A percentile compares a stretch with the other conserved stretches of the same genome.
phyloP scores from a whole-genome alignment of 495 filamentous ascomycete genomes.

The Aspergillus mulundensis region DNA sequence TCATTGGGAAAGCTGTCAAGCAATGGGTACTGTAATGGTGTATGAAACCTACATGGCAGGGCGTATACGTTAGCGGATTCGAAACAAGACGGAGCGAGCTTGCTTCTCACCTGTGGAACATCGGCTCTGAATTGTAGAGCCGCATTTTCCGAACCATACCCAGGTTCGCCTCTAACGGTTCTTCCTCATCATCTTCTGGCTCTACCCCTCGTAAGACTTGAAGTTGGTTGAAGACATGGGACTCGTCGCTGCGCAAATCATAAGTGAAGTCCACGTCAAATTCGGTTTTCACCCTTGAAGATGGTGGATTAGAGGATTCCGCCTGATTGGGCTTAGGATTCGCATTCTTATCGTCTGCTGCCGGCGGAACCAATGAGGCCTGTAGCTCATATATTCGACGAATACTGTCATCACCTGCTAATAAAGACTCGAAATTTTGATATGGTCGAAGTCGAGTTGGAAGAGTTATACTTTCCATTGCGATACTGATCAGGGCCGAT shows the following conservation, averaged over 20 bases:
- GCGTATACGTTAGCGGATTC: slow-evolving; percentile 3
- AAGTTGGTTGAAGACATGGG: slow-evolving; percentile 62
- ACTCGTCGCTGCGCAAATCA: slow-evolving; percentile 33
- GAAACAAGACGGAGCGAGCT: background rate
- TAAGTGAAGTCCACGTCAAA: slow-evolving; percentile 60
- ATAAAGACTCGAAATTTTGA: slow-evolving; percentile 60
- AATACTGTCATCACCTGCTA: slow-evolving; percentile 70
- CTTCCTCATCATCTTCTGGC: slow-evolving; percentile 32
- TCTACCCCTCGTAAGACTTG: slow-evolving; percentile 42
- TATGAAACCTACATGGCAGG: slow-evolving; percentile 47
- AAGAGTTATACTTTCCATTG: slow-evolving; percentile 75
- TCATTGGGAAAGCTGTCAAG: slow-evolving; percentile 75
- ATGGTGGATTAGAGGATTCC: too few relatives aligned
- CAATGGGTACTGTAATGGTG: slow-evolving; percentile 64
- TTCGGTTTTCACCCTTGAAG: slow-evolving; percentile 25
- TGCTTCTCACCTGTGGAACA: slow-evolving; percentile 56
- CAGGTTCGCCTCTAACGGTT: slow-evolving; percentile 24
- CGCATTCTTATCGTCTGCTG: slow-evolving; percentile 11
- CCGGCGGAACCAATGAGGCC: slow-evolving; percentile 40
- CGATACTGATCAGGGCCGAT: slow-evolving; percentile 70
- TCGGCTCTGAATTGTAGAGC: slow-evolving; percentile 40
- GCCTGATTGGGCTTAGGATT: too few relatives aligned
- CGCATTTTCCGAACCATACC: slow-evolving; percentile 32
- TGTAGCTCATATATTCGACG: slow-evolving; percentile 76
- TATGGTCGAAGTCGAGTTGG: slow-evolving; percentile 64